Percentiles rank a stretch among this genome's conserved stretches.
phyloP scores from a whole-genome alignment of 352 stramenopile genomes.

The Thraustotheca clavata region DNA sequence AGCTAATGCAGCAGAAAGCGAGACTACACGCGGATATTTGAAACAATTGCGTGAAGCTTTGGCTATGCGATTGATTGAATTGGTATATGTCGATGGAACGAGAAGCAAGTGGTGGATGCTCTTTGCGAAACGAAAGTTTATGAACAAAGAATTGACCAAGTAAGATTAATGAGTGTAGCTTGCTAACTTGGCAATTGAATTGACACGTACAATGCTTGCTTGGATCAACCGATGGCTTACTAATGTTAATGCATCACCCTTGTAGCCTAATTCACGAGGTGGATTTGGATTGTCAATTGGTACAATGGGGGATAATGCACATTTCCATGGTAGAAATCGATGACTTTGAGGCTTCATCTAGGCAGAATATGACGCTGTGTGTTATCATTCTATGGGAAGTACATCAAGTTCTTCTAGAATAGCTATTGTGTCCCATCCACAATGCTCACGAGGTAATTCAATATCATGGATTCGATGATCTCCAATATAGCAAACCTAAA shows the following conservation, averaged over 20 bases:
- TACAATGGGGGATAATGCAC: neutral
- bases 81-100: constrained; percentile 74
- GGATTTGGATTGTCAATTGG: neutral
- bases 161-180: neutral
- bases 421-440: neutral
- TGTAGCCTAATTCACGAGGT: neutral
- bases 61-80: constrained; percentile 64
- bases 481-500: neutral
- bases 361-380: neutral
- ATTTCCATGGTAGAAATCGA: too few species aligned
- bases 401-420: neutral
- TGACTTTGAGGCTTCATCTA: too few species aligned
- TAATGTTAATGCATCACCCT: neutral
- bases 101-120: constrained; percentile 94
- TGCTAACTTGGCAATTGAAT: neutral
- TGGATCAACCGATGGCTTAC: neutral
- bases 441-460: neutral
- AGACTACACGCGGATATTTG: constrained; percentile 82
- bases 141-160: constrained; percentile 85
- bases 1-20: constrained; percentile 60
- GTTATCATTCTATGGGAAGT: neutral
- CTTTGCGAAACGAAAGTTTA: constrained; percentile 92
- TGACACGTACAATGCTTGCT: neutral
- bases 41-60: constrained; percentile 87
- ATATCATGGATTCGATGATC: neutral